Conservation (phyloP, 1,139 yeast species). For the Keqinozyma sinolaborantium region DNA sequence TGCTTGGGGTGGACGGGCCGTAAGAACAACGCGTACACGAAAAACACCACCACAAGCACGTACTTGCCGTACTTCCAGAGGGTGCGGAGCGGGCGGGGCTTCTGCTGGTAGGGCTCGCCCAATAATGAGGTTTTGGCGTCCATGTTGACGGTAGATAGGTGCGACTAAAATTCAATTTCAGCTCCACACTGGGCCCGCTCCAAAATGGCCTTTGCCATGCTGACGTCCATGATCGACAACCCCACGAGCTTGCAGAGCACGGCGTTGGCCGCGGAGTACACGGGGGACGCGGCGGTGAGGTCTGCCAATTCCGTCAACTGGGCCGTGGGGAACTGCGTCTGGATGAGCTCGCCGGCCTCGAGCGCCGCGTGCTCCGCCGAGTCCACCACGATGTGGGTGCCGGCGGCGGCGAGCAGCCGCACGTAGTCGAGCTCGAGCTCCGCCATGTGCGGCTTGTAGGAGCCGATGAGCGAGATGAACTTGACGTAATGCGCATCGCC, state of each 20-base stretch:
- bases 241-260: conserved; percentile 56
- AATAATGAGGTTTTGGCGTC: not conserved
- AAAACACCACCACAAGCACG: not conserved
- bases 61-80: not conserved
- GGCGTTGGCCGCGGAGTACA: conserved; percentile 19
- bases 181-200: conserved; percentile 3
- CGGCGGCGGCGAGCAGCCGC: conserved; percentile 19
- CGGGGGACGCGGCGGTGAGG: conserved; percentile 14
- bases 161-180: too few relatives aligned
- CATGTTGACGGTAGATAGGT: too few relatives aligned
- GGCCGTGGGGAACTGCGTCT: conserved; percentile 29
- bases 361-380: conserved; percentile 51
- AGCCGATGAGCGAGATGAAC: conserved; percentile 61
- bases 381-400: conserved; percentile 51
- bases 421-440: conserved; percentile 54
- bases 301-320: conserved; percentile 46
- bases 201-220: conserved; percentile 34
- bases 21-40: too few relatives aligned
- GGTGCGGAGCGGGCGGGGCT: not conserved
- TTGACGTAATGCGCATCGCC: conserved; percentile 22
- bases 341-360: conserved; percentile 67
- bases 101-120: not conserved
- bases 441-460: conserved; percentile 66
- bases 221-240: conserved; percentile 57
- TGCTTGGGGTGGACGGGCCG: too few relatives aligned